Evolutionary conservation across 768 basidiomycete genomes (phyloP).

Genomic region (Podaxis pistillaris): DNA sequence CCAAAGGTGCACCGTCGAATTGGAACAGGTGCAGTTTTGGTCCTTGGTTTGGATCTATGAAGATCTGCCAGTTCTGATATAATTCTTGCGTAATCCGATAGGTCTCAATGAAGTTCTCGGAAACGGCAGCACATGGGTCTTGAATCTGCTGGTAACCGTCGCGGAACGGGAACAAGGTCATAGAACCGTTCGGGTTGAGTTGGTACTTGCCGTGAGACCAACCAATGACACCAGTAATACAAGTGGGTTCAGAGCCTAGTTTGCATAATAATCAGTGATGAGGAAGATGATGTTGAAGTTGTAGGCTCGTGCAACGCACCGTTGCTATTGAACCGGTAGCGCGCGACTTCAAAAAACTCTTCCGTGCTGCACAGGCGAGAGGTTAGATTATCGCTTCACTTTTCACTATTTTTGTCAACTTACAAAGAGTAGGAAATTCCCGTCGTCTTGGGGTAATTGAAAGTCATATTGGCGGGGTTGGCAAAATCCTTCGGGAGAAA

Average conservation of each 20-base stretch:
- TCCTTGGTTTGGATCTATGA: conserved; percentile 57
- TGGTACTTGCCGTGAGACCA: conserved; percentile 87
- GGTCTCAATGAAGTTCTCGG: conserved; percentile 74
- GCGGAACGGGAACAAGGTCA: conserved; percentile 67
- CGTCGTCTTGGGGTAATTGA: conserved; percentile 81
- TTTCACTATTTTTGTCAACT: conserved; percentile 28
- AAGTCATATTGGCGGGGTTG: conserved; percentile 77
- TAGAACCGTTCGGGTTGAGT: conserved; percentile 74
- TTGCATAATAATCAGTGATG: neutral
- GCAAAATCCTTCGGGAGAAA: conserved; percentile 64
- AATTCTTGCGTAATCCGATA: conserved; percentile 74
- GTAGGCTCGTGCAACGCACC: conserved; percentile 43
- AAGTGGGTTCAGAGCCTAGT: conserved; percentile 77
- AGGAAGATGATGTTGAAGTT: neutral
- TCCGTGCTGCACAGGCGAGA: conserved; percentile 52
- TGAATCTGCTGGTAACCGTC: conserved; percentile 97
- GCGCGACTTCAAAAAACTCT: conserved; percentile 84
- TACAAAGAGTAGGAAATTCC: conserved; percentile 91
- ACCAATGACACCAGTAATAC: conserved; percentile 84
- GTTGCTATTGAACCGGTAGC: conserved; percentile 88
- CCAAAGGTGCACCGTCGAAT: conserved; percentile 74
- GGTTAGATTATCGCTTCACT: neutral
- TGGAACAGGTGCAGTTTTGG: conserved; percentile 75
- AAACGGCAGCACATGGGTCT: conserved; percentile 85
- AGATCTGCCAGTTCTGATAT: conserved; percentile 68